Evolutionary conservation across 2,329 filamentous ascomycete species (phyloP).

Genomic region (Arachnomyces sp.): DNA sequence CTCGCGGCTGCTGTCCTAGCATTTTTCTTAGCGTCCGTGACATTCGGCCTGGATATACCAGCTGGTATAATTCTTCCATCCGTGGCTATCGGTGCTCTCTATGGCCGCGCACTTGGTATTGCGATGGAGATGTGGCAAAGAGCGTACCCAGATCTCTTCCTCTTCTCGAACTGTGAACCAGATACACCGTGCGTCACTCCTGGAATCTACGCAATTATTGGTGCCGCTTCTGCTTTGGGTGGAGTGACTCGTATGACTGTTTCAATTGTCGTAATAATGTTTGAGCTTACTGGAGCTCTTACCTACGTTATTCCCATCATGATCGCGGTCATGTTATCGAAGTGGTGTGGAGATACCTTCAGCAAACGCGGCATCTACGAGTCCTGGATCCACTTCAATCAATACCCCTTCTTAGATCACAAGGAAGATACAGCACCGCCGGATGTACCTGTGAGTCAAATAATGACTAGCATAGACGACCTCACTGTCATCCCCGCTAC

Average conservation of each 20-base stretch:
- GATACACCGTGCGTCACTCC: slow-evolving; percentile 85
- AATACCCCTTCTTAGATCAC: slow-evolving; percentile 92
- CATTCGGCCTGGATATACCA: slow-evolving; percentile 88
- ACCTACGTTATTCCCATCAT: slow-evolving; percentile 98
- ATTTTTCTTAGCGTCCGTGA: slow-evolving; percentile 75
- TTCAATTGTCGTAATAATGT: slow-evolving; percentile 98
- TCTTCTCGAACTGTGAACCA: slow-evolving; percentile 73
- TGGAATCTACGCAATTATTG: slow-evolving; percentile 92
- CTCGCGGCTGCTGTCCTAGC: slow-evolving; percentile 74
- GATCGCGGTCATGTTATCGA: slow-evolving; percentile 96
- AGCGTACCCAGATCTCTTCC: slow-evolving; percentile 64
- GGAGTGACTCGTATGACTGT: slow-evolving; percentile 95
- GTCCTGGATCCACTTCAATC: slow-evolving; percentile 92
- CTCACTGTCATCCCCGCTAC: slow-evolving; percentile 78
- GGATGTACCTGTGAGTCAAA: slow-evolving; percentile 73
- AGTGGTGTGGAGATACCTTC: slow-evolving; percentile 97
- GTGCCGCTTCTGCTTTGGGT: slow-evolving; percentile 85
- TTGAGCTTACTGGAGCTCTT: slow-evolving; percentile 90
- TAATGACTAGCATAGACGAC: slow-evolving; percentile 91
- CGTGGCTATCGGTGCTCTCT: slow-evolving; percentile 88
- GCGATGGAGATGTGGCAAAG: slow-evolving; percentile 81
- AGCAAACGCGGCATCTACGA: slow-evolving; percentile 92
- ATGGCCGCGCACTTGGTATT: slow-evolving; percentile 81
- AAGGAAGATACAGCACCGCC: slow-evolving; percentile 70
- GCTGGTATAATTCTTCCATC: slow-evolving; percentile 93